Evolutionary conservation across 2,329 filamentous ascomycete species (phyloP).

Genomic region (Lojkania enalia): DNA sequence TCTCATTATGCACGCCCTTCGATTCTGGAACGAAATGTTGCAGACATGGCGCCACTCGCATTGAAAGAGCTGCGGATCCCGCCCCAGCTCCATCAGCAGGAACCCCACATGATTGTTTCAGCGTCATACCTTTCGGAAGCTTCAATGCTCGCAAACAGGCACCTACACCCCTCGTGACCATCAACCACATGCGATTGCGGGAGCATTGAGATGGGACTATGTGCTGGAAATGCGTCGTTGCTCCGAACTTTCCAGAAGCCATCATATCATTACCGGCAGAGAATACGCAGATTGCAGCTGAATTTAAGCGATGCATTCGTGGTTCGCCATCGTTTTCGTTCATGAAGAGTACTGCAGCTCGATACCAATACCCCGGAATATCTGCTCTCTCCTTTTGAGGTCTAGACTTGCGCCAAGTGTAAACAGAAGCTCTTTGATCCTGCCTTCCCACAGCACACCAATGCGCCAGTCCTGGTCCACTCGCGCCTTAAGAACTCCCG

Average conservation of each 20-base stretch:
- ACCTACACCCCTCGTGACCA: slow-evolving; percentile 20
- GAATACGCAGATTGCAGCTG: slow-evolving; percentile 3
- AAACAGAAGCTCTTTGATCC: slow-evolving; percentile 89
- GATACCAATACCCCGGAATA: slow-evolving; percentile 74
- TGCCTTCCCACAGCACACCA: slow-evolving; percentile 88
- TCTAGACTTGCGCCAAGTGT: slow-evolving; percentile 87
- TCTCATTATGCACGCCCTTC: slow-evolving; percentile 13
- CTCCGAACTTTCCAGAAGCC: not conserved
- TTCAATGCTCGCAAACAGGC: slow-evolving; percentile 18
- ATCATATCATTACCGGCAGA: not conserved
- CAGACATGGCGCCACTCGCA: slow-evolving; percentile 27
- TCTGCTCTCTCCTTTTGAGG: slow-evolving; percentile 72
- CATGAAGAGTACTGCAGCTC: slow-evolving; percentile 83
- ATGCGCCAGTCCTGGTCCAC: slow-evolving; percentile 87
- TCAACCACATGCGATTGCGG: slow-evolving; percentile 20
- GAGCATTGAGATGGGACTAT: slow-evolving; percentile 11
- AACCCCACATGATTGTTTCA: slow-evolving; percentile 33
- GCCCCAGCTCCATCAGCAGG: slow-evolving; percentile 18
- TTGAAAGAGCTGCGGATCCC: slow-evolving; percentile 26
- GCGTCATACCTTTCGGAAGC: slow-evolving; percentile 29
- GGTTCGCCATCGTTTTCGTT: slow-evolving; percentile 36
- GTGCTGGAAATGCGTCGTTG: slow-evolving; percentile 18
- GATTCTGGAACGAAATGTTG: slow-evolving; percentile 20
- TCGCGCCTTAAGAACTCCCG: slow-evolving; percentile 86
- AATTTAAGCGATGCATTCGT: not conserved